Percentiles rank a stretch among this genome's conserved stretches.
Evolutionary conservation across 202 grass and related monocot genomes (phyloP).

Genomic region (Sporobolus alterniflorus): DNA sequence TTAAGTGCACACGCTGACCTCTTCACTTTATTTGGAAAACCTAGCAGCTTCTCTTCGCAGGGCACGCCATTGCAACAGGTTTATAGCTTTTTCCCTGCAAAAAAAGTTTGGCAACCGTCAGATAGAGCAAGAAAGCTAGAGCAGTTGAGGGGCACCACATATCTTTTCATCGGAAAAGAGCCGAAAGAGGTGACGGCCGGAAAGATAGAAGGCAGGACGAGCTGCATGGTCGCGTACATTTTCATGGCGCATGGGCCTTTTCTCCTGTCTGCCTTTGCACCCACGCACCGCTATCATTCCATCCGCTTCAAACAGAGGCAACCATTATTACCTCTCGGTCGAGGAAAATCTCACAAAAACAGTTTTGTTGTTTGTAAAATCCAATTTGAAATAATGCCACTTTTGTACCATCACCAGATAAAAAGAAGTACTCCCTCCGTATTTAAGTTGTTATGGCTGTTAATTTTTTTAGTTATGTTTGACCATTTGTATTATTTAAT

Average conservation of each 20-base stretch:
- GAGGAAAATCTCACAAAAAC: neutral
- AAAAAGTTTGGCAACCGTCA: neutral
- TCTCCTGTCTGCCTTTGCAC: neutral
- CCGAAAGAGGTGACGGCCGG: slow-evolving; percentile 35
- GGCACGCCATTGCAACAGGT: neutral
- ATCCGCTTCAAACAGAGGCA: neutral
- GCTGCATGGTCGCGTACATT: slow-evolving; percentile 21
- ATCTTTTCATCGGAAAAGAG: slow-evolving; percentile 37
- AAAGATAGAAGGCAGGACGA: neutral
- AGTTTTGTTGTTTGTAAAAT: neutral
- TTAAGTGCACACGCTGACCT: neutral
- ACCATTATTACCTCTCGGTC: neutral
- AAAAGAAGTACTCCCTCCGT: no score
- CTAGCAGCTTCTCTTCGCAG: neutral
- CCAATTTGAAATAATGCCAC: neutral
- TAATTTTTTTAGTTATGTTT: no score
- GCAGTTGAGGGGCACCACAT: slow-evolving; percentile 16
- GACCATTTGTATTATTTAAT: no score
- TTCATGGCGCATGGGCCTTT: slow-evolving; percentile 35
- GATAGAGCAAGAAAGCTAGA: neutral
- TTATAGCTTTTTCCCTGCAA: neutral
- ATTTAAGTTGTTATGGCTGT: no score
- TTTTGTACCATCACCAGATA: neutral
- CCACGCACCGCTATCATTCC: slow-evolving; percentile 15
- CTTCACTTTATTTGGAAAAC: neutral